Conservation (phyloP, 2,329 filamentous ascomycete genomes). For the Ceratocystiopsis sp. region DNA sequence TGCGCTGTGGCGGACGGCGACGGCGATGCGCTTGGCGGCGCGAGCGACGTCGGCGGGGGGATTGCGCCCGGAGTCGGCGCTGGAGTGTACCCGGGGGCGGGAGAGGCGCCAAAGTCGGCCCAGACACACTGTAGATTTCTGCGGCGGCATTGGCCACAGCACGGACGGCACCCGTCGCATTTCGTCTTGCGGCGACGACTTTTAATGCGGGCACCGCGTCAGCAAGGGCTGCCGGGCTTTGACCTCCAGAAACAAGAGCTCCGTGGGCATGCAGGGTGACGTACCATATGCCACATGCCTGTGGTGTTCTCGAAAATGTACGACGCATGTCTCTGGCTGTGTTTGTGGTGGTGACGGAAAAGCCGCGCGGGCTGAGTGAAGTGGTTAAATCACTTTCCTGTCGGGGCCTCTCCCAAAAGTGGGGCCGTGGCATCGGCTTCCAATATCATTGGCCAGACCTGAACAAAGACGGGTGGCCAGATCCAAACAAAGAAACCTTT, state of each 20-base stretch:
- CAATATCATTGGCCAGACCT: too few species aligned
- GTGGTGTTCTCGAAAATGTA: slow-evolving; percentile 5
- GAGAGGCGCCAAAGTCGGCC: not conserved
- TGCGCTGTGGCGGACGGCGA: not conserved
- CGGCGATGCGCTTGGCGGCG: too few species aligned
- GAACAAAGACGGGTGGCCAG: too few species aligned
- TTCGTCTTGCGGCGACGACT: slow-evolving; percentile 8
- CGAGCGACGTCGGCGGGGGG: not conserved
- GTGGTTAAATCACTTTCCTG: too few species aligned
- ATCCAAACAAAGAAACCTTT: too few species aligned
- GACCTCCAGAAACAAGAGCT: not conserved
- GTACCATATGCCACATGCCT: slow-evolving; percentile 4
- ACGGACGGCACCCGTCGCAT: slow-evolving; percentile 4
- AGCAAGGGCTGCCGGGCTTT: not conserved
- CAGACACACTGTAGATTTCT: slow-evolving; percentile 1
- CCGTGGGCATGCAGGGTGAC: not conserved
- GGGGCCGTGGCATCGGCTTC: too few species aligned
- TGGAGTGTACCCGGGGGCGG: not conserved
- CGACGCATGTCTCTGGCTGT: not conserved
- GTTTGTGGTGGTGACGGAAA: not conserved
- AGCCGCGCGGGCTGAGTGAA: too few species aligned
- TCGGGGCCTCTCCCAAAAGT: too few species aligned
- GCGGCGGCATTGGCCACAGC: not conserved
- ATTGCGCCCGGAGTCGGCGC: not conserved
- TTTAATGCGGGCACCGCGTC: not conserved